Evolutionary conservation across 495 filamentous ascomycete species (phyloP).

Genomic region (Xylaria longipes): DNA sequence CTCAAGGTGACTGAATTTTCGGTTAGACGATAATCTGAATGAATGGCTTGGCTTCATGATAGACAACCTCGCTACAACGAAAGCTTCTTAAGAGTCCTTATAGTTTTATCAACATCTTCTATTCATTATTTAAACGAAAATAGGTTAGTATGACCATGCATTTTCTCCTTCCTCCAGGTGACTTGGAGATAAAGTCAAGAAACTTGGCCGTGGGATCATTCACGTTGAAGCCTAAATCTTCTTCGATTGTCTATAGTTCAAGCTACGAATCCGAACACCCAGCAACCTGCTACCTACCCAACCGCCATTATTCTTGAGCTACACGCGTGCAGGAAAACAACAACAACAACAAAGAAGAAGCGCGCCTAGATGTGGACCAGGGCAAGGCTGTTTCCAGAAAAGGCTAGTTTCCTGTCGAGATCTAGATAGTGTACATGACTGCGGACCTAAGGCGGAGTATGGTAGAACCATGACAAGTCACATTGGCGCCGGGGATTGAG

Average conservation of each 20-base stretch:
- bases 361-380: not conserved
- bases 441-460: not conserved
- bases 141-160: not conserved
- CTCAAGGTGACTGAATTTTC: no score
- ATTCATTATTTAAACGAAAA: not conserved
- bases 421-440: not conserved
- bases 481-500: not conserved
- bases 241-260: not conserved
- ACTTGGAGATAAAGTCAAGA: not conserved
- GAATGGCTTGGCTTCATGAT: no score
- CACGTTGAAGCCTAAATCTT: not conserved
- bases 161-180: not conserved
- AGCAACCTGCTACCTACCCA: not conserved
- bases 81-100: not conserved
- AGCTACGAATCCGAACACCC: not conserved
- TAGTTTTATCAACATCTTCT: not conserved
- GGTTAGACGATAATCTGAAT: no score
- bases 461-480: not conserved
- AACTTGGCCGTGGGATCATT: not conserved
- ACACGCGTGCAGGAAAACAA: not conserved
- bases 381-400: not conserved
- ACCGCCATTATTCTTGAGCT: not conserved
- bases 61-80: not conserved
- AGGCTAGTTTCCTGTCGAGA: not conserved
- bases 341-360: not conserved